phyloP scores from a whole-genome alignment of 805 yeast species.

The Metschnikowia chrysomelidarum region DNA sequence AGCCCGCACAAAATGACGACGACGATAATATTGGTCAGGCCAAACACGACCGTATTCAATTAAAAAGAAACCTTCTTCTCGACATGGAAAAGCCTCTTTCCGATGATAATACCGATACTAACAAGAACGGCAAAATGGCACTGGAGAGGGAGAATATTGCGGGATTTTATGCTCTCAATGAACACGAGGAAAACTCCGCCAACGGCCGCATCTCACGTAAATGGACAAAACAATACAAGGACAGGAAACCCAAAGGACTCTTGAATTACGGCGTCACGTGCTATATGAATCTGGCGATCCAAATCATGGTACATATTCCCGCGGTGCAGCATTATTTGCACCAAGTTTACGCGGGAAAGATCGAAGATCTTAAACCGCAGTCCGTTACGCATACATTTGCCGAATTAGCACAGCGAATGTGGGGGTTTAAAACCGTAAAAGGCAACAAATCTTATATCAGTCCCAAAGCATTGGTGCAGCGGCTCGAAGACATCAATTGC shows the following conservation, averaged over 20 bases:
- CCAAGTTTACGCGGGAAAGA: slow-evolving; percentile 58
- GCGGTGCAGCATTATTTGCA: slow-evolving; percentile 81
- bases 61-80: slow-evolving; percentile 17
- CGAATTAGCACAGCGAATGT: slow-evolving; percentile 66
- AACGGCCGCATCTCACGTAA: slow-evolving; percentile 60
- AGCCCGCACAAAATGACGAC: slow-evolving; percentile 12
- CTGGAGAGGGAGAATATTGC: background rate
- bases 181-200: slow-evolving; percentile 58
- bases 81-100: slow-evolving; percentile 17
- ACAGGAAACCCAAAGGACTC: slow-evolving; percentile 68
- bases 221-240: slow-evolving; percentile 57
- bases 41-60: slow-evolving; percentile 12
- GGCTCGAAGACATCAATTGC: slow-evolving; percentile 82
- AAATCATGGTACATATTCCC: slow-evolving; percentile 86
- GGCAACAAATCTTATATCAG: slow-evolving; percentile 51
- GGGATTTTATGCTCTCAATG: slow-evolving; percentile 56
- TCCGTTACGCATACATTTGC: slow-evolving; percentile 69
- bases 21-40: slow-evolving; percentile 6
- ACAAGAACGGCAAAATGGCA: slow-evolving; percentile 1
- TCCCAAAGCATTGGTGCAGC: slow-evolving; percentile 69
- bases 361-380: slow-evolving; percentile 43
- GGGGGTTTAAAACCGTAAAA: slow-evolving; percentile 45
- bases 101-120: slow-evolving; percentile 5
- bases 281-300: slow-evolving; percentile 93
- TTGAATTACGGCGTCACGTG: slow-evolving; percentile 94